phyloP scores from a whole-genome alignment of 257 asterid species.

The Phtheirospermum japonicum region DNA sequence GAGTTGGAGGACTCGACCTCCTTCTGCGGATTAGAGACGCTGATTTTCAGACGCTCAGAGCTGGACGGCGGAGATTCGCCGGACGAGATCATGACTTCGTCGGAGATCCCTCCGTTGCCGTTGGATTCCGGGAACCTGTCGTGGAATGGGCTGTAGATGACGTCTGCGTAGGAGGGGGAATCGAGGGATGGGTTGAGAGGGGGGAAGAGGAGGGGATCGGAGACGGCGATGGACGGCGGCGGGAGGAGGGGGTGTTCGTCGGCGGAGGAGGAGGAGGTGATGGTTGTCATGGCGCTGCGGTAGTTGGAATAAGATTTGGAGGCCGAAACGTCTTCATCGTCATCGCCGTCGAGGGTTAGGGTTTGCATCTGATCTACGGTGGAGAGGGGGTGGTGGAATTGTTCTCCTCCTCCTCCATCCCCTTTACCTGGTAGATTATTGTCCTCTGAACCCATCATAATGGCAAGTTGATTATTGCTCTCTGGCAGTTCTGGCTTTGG shows the following conservation, averaged over 20 bases:
- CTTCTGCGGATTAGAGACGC: slow-evolving; percentile 82
- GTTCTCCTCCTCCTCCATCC: slow-evolving; percentile 32
- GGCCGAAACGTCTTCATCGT: slow-evolving; percentile 40
- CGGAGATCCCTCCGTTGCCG: slow-evolving; percentile 43
- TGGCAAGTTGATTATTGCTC: neutral
- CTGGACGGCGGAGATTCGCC: slow-evolving; percentile 39
- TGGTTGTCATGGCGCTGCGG: slow-evolving; percentile 70
- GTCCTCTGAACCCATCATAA: slow-evolving; percentile 30
- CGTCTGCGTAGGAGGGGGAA: slow-evolving; percentile 51
- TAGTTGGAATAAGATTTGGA: slow-evolving; percentile 60
- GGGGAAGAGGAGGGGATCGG: slow-evolving; percentile 65
- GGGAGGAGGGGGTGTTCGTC: slow-evolving; percentile 39
- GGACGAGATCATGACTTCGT: slow-evolving; percentile 32
- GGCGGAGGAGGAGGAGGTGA: slow-evolving; percentile 46
- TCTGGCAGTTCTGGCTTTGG: slow-evolving; percentile 11
- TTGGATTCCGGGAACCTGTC: slow-evolving; percentile 40
- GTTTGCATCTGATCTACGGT: slow-evolving; percentile 51
- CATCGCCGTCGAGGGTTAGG: slow-evolving; percentile 44
- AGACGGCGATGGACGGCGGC: slow-evolving; percentile 42
- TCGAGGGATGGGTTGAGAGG: slow-evolving; percentile 35
- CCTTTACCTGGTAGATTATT: slow-evolving; percentile 7
- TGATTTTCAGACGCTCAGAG: slow-evolving; percentile 59
- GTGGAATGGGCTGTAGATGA: slow-evolving; percentile 39
- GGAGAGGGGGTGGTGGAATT: slow-evolving; percentile 38
- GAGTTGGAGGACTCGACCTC: slow-evolving; percentile 73